Evolutionary conservation across 176 grass and related monocot species (phyloP), one percentile per base, ranked within the genome.

Genomic region (Oryza punctata): DNA sequence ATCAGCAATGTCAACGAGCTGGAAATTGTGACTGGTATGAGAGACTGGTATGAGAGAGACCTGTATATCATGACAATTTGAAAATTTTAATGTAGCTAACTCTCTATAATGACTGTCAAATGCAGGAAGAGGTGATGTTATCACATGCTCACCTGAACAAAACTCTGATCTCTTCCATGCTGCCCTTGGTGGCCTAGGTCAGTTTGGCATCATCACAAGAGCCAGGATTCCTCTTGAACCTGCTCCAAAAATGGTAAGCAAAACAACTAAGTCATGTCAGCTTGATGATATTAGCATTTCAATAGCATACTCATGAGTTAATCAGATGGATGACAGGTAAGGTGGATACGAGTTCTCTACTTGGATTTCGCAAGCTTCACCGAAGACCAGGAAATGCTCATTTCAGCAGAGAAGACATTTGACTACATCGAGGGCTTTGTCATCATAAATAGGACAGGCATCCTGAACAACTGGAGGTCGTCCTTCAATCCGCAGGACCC

Each of bases 371-470:
- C 74, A 21, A 92, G 30, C 70, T 97, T 97, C 63, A 84, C 86
- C 2, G 78, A 83, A 88, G 95, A 97, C 83, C 92, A 94, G 83
- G 95, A 97, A 84, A 94, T 93, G 88, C 88, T 97, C 37, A 94
- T 94, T 87, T 80, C 90, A 54, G 64, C 75, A 81, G 75, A 83
- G 78, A 90, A 83, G 50, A 91, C 88, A 49, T 92, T 97, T 13
- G 95, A 97, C 37, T 94, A 97, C 82, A 87, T 97, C 8, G 95
- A 97, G 72, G 95, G 95, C n/a, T 94, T 97, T 24, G 90, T 94
- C 27, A 91, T 86, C 77, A 92, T 94, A 68, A 97, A 94, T 49
- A 89, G 84, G 87, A 88, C 95, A 28, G 90, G 90, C 0, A 78
- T 94, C 41, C 76, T 97, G 50, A 94, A 94, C 78, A 94, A 84